Conservation (phyloP, 2,329 filamentous ascomycete species). For the Ceratocystis alfenasii region DNA sequence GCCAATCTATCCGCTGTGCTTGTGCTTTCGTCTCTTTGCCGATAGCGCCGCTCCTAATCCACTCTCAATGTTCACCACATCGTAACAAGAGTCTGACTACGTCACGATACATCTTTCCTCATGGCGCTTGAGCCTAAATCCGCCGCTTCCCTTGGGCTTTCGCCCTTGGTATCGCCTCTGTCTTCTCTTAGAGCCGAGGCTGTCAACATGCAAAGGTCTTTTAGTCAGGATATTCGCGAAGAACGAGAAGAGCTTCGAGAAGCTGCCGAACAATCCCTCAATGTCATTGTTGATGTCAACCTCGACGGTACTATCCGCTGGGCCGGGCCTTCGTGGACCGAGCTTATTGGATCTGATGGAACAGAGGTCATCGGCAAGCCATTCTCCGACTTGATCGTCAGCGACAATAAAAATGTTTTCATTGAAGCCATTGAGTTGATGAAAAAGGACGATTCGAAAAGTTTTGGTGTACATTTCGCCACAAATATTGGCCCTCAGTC, state of each 20-base stretch:
- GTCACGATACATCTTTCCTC: constrained; percentile 10
- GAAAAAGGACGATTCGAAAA: constrained; percentile 84
- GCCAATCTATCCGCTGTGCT: background rate
- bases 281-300: constrained; percentile 89
- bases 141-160: constrained; percentile 11
- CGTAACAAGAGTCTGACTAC: constrained; percentile 14
- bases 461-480: constrained; percentile 75
- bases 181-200: constrained; percentile 40
- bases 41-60: constrained; percentile 7
- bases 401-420: constrained; percentile 69
- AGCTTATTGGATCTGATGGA: constrained; percentile 72
- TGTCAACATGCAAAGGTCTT: constrained; percentile 48
- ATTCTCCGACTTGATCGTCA: constrained; percentile 68
- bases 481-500: constrained; percentile 58
- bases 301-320: constrained; percentile 84
- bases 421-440: constrained; percentile 74
- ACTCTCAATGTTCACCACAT: constrained; percentile 14
- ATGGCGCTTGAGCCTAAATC: constrained; percentile 13
- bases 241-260: constrained; percentile 89
- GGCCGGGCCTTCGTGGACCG: constrained; percentile 92
- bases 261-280: constrained; percentile 90
- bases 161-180: constrained; percentile 29
- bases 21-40: constrained; percentile 11
- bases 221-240: constrained; percentile 83
- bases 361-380: constrained; percentile 61